Evolutionary conservation across 371 early-diverging fungal species (phyloP), one percentile per base, ranked within the genome.

Genomic region (Phascolomyces articulosus): DNA sequence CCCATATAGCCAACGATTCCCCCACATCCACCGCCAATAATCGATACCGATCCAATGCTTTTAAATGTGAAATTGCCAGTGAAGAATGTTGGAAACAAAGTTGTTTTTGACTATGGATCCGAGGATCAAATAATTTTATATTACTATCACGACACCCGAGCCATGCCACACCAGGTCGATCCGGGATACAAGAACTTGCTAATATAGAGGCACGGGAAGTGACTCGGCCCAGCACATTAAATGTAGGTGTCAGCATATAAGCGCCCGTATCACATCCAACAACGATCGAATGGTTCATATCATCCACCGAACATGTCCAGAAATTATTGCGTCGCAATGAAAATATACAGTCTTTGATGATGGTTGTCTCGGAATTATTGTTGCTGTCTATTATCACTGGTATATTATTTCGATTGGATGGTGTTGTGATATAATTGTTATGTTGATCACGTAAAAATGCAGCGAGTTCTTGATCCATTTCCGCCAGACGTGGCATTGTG

Each of bases 1-100:
- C 74, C 72, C 74, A 77, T 0, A 77, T 54, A 40, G 63, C 34
- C 11, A 77, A 41, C 0, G 67, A 65, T 13, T 72, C 72, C 40
- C 71, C 66, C 18, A 73, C 20, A 28, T 71, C 60, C 0, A 60
- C 49, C 4, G 69, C 55, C 2, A 77, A 18, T 24, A 77, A 15
- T 0, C 59, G 61, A 11, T 64, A 23, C n/a, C 40, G 2, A n/a
- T 67, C 65, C 10, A 75, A 44, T 2, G 57, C 54, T n/a, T 55
- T 58, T 23, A 74, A 26, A 3, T 65, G 44, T n/a, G 63, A 48
- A n/a, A 70, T 59, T 8, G 75, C 72, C 11, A 71, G 64, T 0
- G 20, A 8, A 11, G 62, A 69, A 49, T 40, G 65, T 60, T 1
- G 24, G 26, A 40, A 68, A 41, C 28, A 41, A 40, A 40, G 31